A percentile compares a stretch with the other conserved stretches of the same genome.
These are phyloP conservation scores for Fusarium sp. DNA, from an alignment of 2,329 filamentous ascomycete genomes.

Conservation along the genomic window DNA sequence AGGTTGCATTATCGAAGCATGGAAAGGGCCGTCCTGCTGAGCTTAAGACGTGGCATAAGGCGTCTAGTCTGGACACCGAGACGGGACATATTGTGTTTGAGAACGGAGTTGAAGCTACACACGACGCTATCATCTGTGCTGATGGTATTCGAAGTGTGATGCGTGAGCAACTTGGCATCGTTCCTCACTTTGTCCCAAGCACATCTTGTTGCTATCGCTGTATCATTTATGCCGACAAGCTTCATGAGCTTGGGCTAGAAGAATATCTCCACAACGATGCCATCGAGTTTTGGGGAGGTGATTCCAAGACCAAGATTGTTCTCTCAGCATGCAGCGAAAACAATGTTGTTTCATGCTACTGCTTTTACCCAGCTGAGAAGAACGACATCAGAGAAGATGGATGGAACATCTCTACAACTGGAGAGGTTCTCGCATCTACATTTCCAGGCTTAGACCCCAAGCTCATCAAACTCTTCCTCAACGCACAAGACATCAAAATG, in stretches of 20 bases:
- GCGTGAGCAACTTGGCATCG: slow-evolving; percentile 8
- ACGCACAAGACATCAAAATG: slow-evolving; percentile 67
- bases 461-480: slow-evolving; percentile 65
- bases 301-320: slow-evolving; percentile 68
- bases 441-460: slow-evolving; percentile 67
- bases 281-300: slow-evolving; percentile 73
- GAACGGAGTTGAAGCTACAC: slow-evolving; percentile 3
- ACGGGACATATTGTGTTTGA: slow-evolving; percentile 1
- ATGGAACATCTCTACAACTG: slow-evolving; percentile 62
- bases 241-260: slow-evolving; percentile 1
- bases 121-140: slow-evolving; percentile 15
- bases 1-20: not conserved
- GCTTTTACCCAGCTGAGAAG: slow-evolving; percentile 69
- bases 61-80: slow-evolving; percentile 1
- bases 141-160: slow-evolving; percentile 17
- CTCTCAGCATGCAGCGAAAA: slow-evolving; percentile 71
- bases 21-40: slow-evolving; percentile 1
- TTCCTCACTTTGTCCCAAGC: not conserved
- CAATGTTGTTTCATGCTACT: slow-evolving; percentile 70
- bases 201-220: slow-evolving; percentile 22
- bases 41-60: slow-evolving; percentile 11
- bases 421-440: slow-evolving; percentile 66
- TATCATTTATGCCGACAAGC: slow-evolving; percentile 16
- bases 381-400: slow-evolving; percentile 67
- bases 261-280: slow-evolving; percentile 51